A percentile compares a stretch with the other conserved stretches of the same genome.
Conservation (phyloP, 345 rosid genomes). For the Toxicodendron radicans region DNA sequence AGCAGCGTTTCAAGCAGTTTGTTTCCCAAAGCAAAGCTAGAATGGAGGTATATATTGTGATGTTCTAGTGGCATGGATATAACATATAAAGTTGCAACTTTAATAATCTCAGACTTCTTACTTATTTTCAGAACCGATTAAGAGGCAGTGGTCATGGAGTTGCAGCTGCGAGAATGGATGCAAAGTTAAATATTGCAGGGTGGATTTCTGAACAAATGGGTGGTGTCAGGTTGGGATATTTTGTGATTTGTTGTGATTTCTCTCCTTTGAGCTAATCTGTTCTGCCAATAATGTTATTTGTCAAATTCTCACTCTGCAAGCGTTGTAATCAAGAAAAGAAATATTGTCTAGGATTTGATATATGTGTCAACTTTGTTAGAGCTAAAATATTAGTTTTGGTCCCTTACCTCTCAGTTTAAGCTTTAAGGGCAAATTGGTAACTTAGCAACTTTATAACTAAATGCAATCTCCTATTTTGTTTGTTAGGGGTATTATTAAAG, state of each 20-base stretch:
- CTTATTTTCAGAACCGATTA: slow-evolving; percentile 65
- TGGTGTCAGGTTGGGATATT: slow-evolving; percentile 77
- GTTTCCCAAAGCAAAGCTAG: slow-evolving; percentile 96
- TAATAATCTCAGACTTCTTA: slow-evolving; percentile 11
- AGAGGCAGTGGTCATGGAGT: slow-evolving; percentile 94
- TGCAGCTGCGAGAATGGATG: slow-evolving; percentile 93
- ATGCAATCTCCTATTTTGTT: not conserved
- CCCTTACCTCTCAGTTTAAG: too few relatives aligned
- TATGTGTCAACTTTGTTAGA: not conserved
- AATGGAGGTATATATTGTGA: slow-evolving; percentile 71
- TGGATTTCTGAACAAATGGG: slow-evolving; percentile 99
- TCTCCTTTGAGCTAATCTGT: slow-evolving; percentile 4
- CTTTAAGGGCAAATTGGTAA: too few relatives aligned
- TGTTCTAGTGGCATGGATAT: slow-evolving; percentile 15
- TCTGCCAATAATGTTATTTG: not conserved
- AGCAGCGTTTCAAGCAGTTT: slow-evolving; percentile 95
- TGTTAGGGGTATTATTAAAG: not conserved
- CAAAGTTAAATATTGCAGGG: slow-evolving; percentile 83
- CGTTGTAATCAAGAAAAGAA: not conserved
- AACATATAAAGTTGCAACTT: slow-evolving; percentile 1
- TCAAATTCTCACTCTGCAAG: not conserved
- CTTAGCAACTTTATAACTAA: not conserved
- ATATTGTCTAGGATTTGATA: slow-evolving; percentile 13
- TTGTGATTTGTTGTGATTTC: not conserved
- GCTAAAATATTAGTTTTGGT: too few relatives aligned